Evolutionary conservation across 257 asterid genomes (phyloP).

Genomic region (Solanum paucissectum): DNA sequence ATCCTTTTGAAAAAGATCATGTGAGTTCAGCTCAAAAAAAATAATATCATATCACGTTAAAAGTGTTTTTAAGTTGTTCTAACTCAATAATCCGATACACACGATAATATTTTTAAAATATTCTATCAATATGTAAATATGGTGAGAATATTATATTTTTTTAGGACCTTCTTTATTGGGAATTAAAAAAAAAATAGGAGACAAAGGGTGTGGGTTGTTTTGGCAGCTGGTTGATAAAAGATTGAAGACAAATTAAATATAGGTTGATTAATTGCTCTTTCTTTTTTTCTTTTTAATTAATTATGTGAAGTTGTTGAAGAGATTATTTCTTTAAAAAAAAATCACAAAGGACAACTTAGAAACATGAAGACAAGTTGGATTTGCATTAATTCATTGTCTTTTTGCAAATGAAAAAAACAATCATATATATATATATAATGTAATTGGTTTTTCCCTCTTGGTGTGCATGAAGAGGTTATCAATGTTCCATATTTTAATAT

Average conservation of each 20-base stretch:
- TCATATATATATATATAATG: neutral
- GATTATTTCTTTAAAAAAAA: neutral
- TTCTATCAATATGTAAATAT: neutral
- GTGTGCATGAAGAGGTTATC: slow-evolving; percentile 17
- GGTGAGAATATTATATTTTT: neutral
- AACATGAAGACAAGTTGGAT: neutral
- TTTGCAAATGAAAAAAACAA: neutral
- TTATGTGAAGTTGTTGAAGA: slow-evolving; percentile 14
- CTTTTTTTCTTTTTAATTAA: neutral
- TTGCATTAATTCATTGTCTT: neutral
- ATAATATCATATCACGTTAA: neutral
- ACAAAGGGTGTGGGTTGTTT: neutral
- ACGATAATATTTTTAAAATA: neutral
- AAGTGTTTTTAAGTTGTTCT: neutral
- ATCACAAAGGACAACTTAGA: slow-evolving; percentile 6
- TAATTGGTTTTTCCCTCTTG: neutral
- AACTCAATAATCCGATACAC: neutral
- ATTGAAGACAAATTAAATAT: slow-evolving; percentile 14
- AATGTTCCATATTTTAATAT: neutral
- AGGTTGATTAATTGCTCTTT: neutral
- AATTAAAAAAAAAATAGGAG: neutral
- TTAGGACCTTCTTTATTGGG: neutral
- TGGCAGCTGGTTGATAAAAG: slow-evolving; percentile 5
- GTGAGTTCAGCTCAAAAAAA: neutral
- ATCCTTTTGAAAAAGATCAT: neutral